phyloP scores from a whole-genome alignment of 2,329 filamentous ascomycete genomes.

The Penicillium fuscoglaucum region DNA sequence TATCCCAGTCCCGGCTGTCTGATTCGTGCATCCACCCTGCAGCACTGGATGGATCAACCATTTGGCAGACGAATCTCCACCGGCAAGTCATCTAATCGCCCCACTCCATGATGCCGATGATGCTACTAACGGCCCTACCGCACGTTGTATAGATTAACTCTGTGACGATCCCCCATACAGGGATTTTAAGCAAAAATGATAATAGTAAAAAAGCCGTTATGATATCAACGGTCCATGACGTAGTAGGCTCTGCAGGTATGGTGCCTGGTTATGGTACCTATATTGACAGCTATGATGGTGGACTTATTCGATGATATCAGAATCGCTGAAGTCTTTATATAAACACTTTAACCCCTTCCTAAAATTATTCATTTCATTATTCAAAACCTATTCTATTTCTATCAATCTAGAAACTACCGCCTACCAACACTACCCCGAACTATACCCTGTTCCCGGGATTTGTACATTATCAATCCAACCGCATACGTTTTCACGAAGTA shows the following conservation, averaged over 20 bases:
- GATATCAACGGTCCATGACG: constrained; percentile 28
- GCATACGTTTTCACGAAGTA: constrained; percentile 4
- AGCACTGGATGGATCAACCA: constrained; percentile 11
- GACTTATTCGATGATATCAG: constrained; percentile 19
- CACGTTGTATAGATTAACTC: constrained; percentile 11
- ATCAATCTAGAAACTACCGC: constrained; percentile 6
- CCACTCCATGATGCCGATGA: constrained; percentile 24
- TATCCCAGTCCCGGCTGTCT: neutral
- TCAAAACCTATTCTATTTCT: neutral
- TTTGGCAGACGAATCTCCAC: constrained; percentile 8
- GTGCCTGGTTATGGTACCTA: constrained; percentile 13
- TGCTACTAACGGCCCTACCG: constrained; percentile 11
- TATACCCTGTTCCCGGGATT: constrained; percentile 4
- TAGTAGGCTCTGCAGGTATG: constrained; percentile 14
- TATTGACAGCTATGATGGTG: constrained; percentile 10
- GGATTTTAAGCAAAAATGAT: constrained; percentile 9
- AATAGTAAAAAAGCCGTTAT: constrained; percentile 3
- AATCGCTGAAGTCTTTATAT: constrained; percentile 6
- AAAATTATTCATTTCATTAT: neutral
- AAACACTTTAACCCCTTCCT: neutral
- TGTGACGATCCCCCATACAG: constrained; percentile 13
- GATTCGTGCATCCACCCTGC: constrained; percentile 11
- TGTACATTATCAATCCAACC: constrained; percentile 3
- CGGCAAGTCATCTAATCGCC: constrained; percentile 9
- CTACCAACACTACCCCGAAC: constrained; percentile 6